Evolutionary conservation across 2,329 filamentous ascomycete genomes (phyloP), one percentile per base, ranked within the genome.

Genomic region (Alternaria arbusti): DNA sequence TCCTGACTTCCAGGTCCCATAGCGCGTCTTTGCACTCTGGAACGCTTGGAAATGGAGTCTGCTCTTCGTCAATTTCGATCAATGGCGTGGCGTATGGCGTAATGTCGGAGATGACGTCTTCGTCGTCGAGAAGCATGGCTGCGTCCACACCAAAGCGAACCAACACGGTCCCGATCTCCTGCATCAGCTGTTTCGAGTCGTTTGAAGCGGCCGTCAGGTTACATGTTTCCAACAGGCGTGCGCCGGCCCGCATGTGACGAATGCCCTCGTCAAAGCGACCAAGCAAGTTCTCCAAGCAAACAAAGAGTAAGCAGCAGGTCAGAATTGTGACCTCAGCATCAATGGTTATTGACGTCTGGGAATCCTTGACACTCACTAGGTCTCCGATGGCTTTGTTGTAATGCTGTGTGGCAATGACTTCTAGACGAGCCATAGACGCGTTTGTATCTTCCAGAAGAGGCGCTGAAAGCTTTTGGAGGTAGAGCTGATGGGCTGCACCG

Each of bases 351-450:
- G 17, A 17, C 22, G 15, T 26, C 9, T 45, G 17, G 10, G 9
- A 13, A 32, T 26, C 13, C 10, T 59, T 63, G 30, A 46, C 15
- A 8, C 30, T 51, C n/a, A 55, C 40, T 8, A 65, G 6, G 13
- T 65, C 40, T 15, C 30, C 43, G 12, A 65, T 65, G 23, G 63
- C 59, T 43, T 58, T 62, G 44, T 65, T 65, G 15, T 65, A 65
- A 26, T 47, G 59, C 10, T 36, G 32, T 40, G 54, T 57, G 12
- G 61, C 58, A 7, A 56, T 54, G 17, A 26, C 44, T 47, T 64
- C 61, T 4, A 50, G 52, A 20, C 59, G 47, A n/a, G 55, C 45
- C 60, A 63, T 59, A 5, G 47, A 26, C 28, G 15, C 23, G n/a
- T 59, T 52, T 20, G 40, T 40, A 36, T 23, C 49, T n/a, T n/a